Percentiles rank a stretch among this genome's conserved stretches.
These are phyloP conservation scores for Aspergillus japonicus DNA, from an alignment of 2,329 filamentous ascomycete genomes.

Conservation along the genomic window DNA sequence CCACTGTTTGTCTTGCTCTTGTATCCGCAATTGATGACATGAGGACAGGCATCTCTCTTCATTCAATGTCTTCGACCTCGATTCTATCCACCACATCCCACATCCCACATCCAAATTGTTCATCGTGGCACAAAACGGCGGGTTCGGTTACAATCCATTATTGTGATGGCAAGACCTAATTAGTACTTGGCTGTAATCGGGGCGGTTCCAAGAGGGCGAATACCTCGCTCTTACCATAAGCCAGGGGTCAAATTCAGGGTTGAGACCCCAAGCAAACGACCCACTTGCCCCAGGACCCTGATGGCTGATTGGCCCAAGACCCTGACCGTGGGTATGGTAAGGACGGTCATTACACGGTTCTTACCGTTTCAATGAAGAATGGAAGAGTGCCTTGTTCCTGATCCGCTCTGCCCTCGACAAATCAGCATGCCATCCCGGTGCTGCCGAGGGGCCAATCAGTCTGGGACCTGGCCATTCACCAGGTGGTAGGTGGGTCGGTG, in stretches of 20 bases:
- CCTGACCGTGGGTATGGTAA: background rate
- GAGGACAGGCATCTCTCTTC: background rate
- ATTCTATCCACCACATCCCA: background rate
- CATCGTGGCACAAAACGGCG: background rate
- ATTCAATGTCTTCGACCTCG: background rate
- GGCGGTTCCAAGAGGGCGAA: background rate
- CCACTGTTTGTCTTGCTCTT: too few species aligned
- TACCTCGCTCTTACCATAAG: background rate
- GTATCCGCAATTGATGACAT: too few species aligned
- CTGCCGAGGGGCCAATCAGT: background rate
- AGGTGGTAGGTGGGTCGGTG: background rate
- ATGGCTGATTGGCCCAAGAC: slow-evolving; percentile 5
- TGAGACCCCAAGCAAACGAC: background rate
- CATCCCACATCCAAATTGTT: background rate
- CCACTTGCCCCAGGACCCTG: slow-evolving; percentile 5
- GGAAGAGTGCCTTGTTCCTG: slow-evolving; percentile 4
- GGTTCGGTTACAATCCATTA: background rate
- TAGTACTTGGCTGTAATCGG: background rate
- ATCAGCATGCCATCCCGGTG: background rate
- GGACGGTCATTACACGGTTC: background rate
- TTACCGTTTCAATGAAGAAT: background rate
- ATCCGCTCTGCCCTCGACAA: background rate
- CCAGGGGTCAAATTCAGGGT: background rate
- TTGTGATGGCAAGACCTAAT: background rate
- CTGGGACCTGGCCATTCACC: background rate